Evolutionary conservation across 1,284 basidiomycete genomes (phyloP), one percentile per base, ranked within the genome.

Genomic region (Tetrapyrgos nigripes): DNA sequence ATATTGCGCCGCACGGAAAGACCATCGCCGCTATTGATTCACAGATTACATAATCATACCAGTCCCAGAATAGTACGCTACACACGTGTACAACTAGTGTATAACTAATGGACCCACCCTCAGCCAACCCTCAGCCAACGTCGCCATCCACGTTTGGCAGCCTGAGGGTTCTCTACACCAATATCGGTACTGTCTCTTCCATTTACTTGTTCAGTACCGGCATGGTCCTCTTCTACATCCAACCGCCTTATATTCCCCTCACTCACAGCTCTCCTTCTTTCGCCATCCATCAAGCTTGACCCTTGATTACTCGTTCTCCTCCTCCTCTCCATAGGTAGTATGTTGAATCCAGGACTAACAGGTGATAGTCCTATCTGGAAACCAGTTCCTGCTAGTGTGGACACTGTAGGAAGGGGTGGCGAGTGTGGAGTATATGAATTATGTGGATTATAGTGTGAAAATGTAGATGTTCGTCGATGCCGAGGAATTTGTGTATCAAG

Each of bases 331-430:
- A 76, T 70, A 26, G 87, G 86, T 48, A 85, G 77, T 54, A 90
- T 80, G 24, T 82, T 78, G 67, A 91, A 92, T 19, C 89, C 89
- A 28, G 89, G 89, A 66, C 87, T 89, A 55, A 88, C 76, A 13
- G 89, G 87, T 23, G 87, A 89, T 46, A 92, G 68, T 3, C 89
- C 89, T 62, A 91, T 91, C 62, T 87, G 86, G 72, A 92, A 85
- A 6, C 88, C 88, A 3, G 74, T 64, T 14, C 81, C 77, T 14
- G 72, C 68, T 14, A 81, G 62, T 21, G 77, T 74, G 6, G 80
- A 76, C 19, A 78, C 75, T 6, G 71, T 69, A 47, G 61, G 66
- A 44, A 74, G 66, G 26, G 68, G 69, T 28, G 70, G 69, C 35
- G 70, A 70, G 26, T 31, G 26, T 13, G 47, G 28, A 48, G 55